phyloP scores from a whole-genome alignment of 176 grass and related monocot species.

The Triticum turgidum region DNA sequence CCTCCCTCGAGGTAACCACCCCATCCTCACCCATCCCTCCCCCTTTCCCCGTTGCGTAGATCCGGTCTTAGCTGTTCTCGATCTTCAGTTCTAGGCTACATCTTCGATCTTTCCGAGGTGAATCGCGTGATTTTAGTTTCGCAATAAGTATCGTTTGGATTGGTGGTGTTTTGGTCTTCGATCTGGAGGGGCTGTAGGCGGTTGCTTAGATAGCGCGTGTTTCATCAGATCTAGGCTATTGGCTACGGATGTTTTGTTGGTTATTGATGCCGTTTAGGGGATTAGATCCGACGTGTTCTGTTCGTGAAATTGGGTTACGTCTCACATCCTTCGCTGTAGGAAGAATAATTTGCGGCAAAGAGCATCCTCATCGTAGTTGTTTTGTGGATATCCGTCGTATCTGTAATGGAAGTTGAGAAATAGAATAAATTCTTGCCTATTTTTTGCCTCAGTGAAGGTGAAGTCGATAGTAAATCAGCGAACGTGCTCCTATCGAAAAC shows the following conservation, averaged over 20 bases:
- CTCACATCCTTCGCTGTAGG: neutral
- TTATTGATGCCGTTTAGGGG: neutral
- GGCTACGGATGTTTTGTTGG: neutral
- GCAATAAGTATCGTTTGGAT: too few relatives aligned
- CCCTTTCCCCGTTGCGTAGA: neutral
- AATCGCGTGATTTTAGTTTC: neutral
- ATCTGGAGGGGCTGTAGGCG: neutral
- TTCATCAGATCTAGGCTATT: neutral
- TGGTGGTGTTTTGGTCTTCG: neutral
- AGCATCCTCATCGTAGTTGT: too few relatives aligned
- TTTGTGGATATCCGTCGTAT: neutral
- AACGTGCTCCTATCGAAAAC: neutral
- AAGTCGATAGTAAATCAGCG: neutral
- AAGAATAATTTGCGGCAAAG: neutral
- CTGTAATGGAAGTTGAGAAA: neutral
- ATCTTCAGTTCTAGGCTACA: neutral
- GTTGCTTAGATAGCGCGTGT: too few relatives aligned
- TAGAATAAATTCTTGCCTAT: neutral
- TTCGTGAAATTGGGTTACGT: neutral
- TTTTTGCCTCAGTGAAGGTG: too few relatives aligned
- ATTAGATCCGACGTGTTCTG: neutral
- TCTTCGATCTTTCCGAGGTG: neutral
- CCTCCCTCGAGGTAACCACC: neutral
- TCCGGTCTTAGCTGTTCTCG: neutral
- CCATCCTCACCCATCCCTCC: neutral